phyloP scores from a whole-genome alignment of 768 basidiomycete species.

The Leucocoprinus sp. region DNA sequence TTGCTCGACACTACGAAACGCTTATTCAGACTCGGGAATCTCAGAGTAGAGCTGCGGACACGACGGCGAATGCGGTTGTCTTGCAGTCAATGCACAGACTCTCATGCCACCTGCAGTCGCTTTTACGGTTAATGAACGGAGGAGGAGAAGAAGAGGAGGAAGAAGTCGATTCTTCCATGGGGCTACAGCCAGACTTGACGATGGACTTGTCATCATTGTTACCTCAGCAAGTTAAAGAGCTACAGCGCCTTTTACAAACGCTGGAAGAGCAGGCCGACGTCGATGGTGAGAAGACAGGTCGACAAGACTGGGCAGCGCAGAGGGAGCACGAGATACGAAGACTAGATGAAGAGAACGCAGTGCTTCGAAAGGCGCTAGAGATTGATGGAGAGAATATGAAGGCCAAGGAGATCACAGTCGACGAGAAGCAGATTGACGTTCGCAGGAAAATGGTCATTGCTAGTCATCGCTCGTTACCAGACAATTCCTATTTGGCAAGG shows the following conservation, averaged over 20 bases:
- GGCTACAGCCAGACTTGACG: conserved; percentile 13
- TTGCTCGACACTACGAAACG: conserved; percentile 85
- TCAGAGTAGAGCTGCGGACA: conserved; percentile 45
- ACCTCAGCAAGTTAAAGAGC: conserved; percentile 5
- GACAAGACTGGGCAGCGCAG: conserved; percentile 80
- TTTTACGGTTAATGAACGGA: conserved; percentile 63
- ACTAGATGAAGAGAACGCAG: conserved; percentile 76
- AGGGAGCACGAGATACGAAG: conserved; percentile 82
- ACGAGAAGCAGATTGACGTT: conserved; percentile 39
- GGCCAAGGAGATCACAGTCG: conserved; percentile 44
- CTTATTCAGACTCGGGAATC: conserved; percentile 63
- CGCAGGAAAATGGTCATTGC: conserved; percentile 24
- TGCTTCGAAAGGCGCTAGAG: conserved; percentile 64
- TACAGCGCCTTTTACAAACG: conserved; percentile 11
- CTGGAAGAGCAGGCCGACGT: conserved; percentile 37
- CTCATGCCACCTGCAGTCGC: conserved; percentile 57
- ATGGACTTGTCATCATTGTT: conserved; percentile 25
- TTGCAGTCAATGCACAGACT: conserved; percentile 66
- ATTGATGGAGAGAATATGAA: conserved; percentile 56
- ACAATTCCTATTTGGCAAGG: conserved; percentile 10
- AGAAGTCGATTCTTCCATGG: conserved; percentile 25
- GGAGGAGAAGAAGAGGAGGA: conserved; percentile 44
- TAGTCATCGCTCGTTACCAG: conserved; percentile 5
- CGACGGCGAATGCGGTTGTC: conserved; percentile 50
- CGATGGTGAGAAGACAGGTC: conserved; percentile 29